Evolutionary conservation across 1,139 yeast species (phyloP).

Genomic region (Schizosaccharomyces versatilis): DNA sequence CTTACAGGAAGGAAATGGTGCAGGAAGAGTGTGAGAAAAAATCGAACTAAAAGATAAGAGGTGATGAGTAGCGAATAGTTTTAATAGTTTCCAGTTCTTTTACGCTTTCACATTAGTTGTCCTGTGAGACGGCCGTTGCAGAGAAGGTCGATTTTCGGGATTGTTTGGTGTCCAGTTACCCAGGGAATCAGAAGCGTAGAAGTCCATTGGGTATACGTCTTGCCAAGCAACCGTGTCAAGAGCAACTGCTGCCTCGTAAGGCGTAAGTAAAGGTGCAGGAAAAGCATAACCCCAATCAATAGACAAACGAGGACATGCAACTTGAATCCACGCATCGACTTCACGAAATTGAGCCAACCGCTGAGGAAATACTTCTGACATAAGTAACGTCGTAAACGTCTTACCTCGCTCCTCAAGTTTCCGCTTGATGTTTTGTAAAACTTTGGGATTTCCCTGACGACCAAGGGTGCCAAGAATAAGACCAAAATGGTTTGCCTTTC

Average conservation of each 20-base stretch:
- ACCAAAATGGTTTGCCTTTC: slow-evolving; percentile 36
- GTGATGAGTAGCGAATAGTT: too few relatives aligned
- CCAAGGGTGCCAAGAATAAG: slow-evolving; percentile 87
- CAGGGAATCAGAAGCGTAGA: slow-evolving; percentile 72
- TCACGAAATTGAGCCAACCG: slow-evolving; percentile 86
- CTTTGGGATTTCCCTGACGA: slow-evolving; percentile 77
- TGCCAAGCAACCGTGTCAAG: slow-evolving; percentile 53
- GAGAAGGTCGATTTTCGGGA: slow-evolving; percentile 1
- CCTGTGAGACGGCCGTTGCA: too few relatives aligned
- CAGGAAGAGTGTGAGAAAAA: too few relatives aligned
- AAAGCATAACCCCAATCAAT: slow-evolving; percentile 99
- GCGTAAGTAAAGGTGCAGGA: slow-evolving; percentile 72
- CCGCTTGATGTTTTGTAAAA: slow-evolving; percentile 26
- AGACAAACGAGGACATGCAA: slow-evolving; percentile 88
- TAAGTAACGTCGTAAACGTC: slow-evolving; percentile 54
- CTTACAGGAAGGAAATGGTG: too few relatives aligned
- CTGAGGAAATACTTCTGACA: slow-evolving; percentile 84
- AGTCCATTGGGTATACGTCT: slow-evolving; percentile 77
- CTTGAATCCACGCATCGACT: slow-evolving; percentile 87
- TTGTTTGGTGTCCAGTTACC: slow-evolving; percentile 24
- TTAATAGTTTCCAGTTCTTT: too few relatives aligned
- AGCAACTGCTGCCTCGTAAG: slow-evolving; percentile 90
- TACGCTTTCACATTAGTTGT: too few relatives aligned
- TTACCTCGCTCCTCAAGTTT: slow-evolving; percentile 32
- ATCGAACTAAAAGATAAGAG: too few relatives aligned